These are phyloP conservation scores for Curvularia hawaiiensis DNA, from an alignment of 2,329 filamentous ascomycete species.

Conservation along the genomic window DNA sequence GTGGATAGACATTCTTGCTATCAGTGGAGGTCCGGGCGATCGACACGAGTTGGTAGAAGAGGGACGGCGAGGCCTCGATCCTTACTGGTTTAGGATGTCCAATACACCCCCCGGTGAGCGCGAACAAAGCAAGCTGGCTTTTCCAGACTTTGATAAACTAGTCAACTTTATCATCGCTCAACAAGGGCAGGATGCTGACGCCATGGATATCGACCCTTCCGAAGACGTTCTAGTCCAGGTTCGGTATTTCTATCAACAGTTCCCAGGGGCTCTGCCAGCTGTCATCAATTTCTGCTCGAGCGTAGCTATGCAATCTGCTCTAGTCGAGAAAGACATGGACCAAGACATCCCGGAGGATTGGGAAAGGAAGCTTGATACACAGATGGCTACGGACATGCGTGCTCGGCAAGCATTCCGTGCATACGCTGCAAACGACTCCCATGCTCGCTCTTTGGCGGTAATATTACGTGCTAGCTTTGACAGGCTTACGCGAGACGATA, in stretches of 20 bases:
- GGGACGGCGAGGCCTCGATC: conserved; percentile 84
- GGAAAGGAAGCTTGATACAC: conserved; percentile 77
- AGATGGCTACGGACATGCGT: conserved; percentile 71
- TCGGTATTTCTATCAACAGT: conserved; percentile 40
- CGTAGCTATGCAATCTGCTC: conserved; percentile 63
- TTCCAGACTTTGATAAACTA: conserved; percentile 53
- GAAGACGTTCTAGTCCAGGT: conserved; percentile 34
- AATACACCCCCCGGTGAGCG: conserved; percentile 50
- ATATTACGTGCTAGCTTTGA: conserved; percentile 54
- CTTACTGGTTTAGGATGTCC: conserved; percentile 71
- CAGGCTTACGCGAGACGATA: conserved; percentile 48
- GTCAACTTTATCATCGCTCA: conserved; percentile 53
- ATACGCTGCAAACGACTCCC: conserved; percentile 50
- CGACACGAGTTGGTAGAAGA: conserved; percentile 87
- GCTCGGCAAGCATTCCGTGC: conserved; percentile 64
- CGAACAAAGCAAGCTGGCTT: conserved; percentile 28
- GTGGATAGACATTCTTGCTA: conserved; percentile 86
- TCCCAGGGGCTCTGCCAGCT: conserved; percentile 64
- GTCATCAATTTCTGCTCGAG: conserved; percentile 72
- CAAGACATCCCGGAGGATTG: conserved; percentile 76
- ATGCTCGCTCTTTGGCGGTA: conserved; percentile 45
- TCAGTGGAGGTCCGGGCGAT: conserved; percentile 69
- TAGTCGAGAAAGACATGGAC: conserved; percentile 51
- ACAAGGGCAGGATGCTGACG: conserved; percentile 41
- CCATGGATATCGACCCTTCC: conserved; percentile 40